Conservation (phyloP, 2,329 filamentous ascomycete species). For the Hirsutella thompsonii region DNA sequence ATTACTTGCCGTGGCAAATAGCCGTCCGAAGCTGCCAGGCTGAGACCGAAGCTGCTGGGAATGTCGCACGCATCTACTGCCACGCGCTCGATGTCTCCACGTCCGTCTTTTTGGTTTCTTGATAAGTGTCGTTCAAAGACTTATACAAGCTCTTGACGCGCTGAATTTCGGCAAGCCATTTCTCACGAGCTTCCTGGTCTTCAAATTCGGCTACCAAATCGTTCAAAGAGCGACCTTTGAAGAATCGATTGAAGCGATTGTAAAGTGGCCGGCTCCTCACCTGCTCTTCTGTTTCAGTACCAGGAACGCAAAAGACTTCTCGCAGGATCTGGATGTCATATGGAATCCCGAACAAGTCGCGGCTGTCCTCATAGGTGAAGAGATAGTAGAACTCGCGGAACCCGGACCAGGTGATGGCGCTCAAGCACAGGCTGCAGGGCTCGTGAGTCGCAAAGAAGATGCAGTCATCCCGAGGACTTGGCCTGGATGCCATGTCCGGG, state of each 20-base stretch:
- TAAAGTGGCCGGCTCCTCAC: conserved; percentile 31
- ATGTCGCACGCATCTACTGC: conserved; percentile 19
- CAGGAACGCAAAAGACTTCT: conserved; percentile 38
- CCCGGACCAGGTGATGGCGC: conserved; percentile 44
- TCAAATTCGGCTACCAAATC: conserved; percentile 25
- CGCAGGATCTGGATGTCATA: conserved; percentile 45
- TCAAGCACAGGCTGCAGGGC: conserved; percentile 44
- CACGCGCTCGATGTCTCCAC: conserved; percentile 32
- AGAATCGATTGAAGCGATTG: conserved; percentile 44
- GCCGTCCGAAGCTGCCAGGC: too few species aligned
- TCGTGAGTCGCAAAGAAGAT: conserved; percentile 47
- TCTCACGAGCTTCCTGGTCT: conserved; percentile 17
- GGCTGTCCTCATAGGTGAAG: conserved; percentile 45
- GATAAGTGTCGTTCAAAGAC: conserved; percentile 32
- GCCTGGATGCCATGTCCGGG: conserved; percentile 21
- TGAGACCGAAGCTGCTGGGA: neutral
- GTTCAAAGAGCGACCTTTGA: conserved; percentile 27
- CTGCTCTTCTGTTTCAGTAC: conserved; percentile 23
- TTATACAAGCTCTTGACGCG: conserved; percentile 36
- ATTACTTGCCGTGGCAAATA: too few species aligned
- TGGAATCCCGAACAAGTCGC: conserved; percentile 41
- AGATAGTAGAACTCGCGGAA: conserved; percentile 44
- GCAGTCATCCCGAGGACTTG: conserved; percentile 29
- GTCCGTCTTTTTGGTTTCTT: conserved; percentile 30
- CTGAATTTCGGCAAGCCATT: conserved; percentile 26